phyloP scores from a whole-genome alignment of 2,329 filamentous ascomycete species.

The Penicillium paneum region DNA sequence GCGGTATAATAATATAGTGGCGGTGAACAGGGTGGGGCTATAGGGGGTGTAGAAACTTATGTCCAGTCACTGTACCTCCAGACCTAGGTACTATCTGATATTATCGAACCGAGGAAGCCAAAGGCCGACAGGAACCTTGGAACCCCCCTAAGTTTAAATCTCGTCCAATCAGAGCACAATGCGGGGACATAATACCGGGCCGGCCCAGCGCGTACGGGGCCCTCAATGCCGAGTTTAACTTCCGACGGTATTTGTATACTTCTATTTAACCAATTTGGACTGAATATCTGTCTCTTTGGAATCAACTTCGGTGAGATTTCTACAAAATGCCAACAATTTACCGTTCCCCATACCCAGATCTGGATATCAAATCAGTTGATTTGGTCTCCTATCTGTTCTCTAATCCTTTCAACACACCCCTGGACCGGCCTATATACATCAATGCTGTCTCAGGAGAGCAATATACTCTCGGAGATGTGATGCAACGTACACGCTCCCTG shows the following conservation, averaged over 20 bases:
- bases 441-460: constrained; percentile 15
- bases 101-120: neutral
- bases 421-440: constrained; percentile 13
- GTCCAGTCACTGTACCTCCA: too few species aligned
- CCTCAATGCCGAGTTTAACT: neutral
- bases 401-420: constrained; percentile 17
- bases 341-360: constrained; percentile 15
- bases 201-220: neutral
- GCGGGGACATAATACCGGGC: neutral
- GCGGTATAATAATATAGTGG: too few species aligned
- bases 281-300: too few species aligned
- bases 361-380: constrained; percentile 18
- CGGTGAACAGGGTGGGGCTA: too few species aligned
- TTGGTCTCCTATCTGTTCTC: constrained; percentile 21
- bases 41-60: too few species aligned
- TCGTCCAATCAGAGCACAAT: neutral
- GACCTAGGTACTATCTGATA: neutral
- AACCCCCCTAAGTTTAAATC: neutral
- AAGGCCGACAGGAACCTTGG: neutral
- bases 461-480: constrained; percentile 17
- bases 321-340: constrained; percentile 18
- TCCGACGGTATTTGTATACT: neutral
- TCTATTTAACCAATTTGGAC: neutral
- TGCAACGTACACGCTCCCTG: constrained; percentile 15
- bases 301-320: neutral